These are phyloP conservation scores for Plantago ovata DNA, from an alignment of 257 asterid genomes.

Conservation along the genomic window DNA sequence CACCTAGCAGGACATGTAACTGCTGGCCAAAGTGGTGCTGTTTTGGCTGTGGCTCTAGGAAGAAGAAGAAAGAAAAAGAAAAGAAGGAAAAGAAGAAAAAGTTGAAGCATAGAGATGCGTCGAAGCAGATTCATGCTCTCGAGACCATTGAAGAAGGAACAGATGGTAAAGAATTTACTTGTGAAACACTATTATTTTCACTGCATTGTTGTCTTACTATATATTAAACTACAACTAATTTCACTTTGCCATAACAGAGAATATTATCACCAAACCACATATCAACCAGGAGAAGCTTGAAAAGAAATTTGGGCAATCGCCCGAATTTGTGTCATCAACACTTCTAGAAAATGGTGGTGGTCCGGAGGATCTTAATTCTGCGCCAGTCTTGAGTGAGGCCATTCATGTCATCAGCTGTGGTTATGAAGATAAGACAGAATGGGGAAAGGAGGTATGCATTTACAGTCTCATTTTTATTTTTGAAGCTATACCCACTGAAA, in stretches of 20 bases:
- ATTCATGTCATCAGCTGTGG: slow-evolving; percentile 95
- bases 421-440: slow-evolving; percentile 90
- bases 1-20: slow-evolving; percentile 82
- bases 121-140: slow-evolving; percentile 90
- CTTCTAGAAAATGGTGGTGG: slow-evolving; percentile 64
- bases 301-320: slow-evolving; percentile 83
- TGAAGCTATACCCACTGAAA: neutral
- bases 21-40: slow-evolving; percentile 90
- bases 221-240: neutral
- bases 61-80: slow-evolving; percentile 47
- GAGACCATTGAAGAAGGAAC: slow-evolving; percentile 85
- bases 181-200: neutral
- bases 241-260: slow-evolving; percentile 36
- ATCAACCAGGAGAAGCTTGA: slow-evolving; percentile 65
- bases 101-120: slow-evolving; percentile 70
- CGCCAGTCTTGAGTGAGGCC: slow-evolving; percentile 65
- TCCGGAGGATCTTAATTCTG: slow-evolving; percentile 34
- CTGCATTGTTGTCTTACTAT: neutral
- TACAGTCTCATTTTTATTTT: neutral
- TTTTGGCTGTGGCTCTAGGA: slow-evolving; percentile 57
- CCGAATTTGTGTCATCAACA: slow-evolving; percentile 74
- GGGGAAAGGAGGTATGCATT: slow-evolving; percentile 84
- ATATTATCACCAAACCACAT: slow-evolving; percentile 24
- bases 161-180: slow-evolving; percentile 38
- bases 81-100: slow-evolving; percentile 55